These are phyloP conservation scores for Mrakiaceae sp. DNA, from an alignment of 1,284 basidiomycete genomes.

Conservation along the genomic window DNA sequence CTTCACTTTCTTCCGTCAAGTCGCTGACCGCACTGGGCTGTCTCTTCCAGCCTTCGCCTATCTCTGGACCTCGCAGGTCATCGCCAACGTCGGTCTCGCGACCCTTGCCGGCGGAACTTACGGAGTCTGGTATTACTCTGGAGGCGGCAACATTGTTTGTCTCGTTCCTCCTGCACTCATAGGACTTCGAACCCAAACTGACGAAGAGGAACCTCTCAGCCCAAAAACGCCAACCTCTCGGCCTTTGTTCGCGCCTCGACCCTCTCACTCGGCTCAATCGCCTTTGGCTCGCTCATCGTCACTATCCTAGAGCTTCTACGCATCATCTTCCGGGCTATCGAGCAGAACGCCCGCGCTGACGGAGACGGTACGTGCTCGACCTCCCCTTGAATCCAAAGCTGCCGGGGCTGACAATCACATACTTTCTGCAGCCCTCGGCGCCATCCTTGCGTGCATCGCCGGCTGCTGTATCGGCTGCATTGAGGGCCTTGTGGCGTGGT, in stretches of 20 bases:
- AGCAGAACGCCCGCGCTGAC: constrained; percentile 56
- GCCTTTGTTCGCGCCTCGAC: constrained; percentile 73
- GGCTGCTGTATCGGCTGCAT: constrained; percentile 64
- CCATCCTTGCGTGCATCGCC: constrained; percentile 53
- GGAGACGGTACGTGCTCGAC: constrained; percentile 51
- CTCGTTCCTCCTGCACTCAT: too few species aligned
- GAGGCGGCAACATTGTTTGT: too few species aligned
- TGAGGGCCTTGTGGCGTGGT: constrained; percentile 59
- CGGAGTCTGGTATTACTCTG: constrained; percentile 36
- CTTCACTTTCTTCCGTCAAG: background rate
- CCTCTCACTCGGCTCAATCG: constrained; percentile 74
- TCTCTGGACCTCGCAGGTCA: constrained; percentile 36
- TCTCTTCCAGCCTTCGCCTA: background rate
- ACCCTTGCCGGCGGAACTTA: constrained; percentile 65
- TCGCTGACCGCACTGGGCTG: background rate
- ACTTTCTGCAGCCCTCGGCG: constrained; percentile 46
- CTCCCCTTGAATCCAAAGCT: constrained; percentile 12
- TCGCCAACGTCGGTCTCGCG: constrained; percentile 63
- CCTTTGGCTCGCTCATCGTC: constrained; percentile 80
- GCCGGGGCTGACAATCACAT: background rate
- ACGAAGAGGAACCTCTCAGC: constrained; percentile 27
- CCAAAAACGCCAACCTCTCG: constrained; percentile 55
- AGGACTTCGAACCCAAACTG: too few species aligned
- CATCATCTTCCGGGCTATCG: constrained; percentile 51
- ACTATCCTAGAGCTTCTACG: constrained; percentile 68